Evolutionary conservation across 352 stramenopile species (phyloP).

Genomic region (Plasmopara muralis): DNA sequence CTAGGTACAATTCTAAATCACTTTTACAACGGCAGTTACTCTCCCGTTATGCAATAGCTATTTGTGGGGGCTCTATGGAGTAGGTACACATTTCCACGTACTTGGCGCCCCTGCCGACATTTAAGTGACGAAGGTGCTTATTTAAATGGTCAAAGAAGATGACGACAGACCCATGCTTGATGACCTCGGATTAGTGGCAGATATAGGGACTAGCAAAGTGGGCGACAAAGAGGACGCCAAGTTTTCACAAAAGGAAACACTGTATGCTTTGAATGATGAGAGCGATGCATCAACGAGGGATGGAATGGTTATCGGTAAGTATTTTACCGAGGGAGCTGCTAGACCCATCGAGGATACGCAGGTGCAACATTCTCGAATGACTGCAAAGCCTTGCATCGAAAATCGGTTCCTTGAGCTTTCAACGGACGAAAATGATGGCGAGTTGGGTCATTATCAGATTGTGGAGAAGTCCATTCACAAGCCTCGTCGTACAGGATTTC

Average conservation of each 20-base stretch:
- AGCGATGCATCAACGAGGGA: conserved; percentile 6
- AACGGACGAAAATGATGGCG: conserved; percentile 14
- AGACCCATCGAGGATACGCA: neutral
- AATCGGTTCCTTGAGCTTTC: conserved; percentile 24
- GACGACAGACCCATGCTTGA: conserved; percentile 6
- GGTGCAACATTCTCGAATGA: neutral
- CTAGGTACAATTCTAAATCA: neutral
- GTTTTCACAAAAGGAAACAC: neutral
- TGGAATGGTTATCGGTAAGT: neutral
- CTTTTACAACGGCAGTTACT: neutral
- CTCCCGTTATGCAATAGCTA: neutral
- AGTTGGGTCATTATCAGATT: conserved; percentile 24
- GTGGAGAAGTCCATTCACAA: conserved; percentile 74
- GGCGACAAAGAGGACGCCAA: conserved; percentile 17
- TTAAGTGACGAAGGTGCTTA: neutral
- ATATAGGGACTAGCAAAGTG: conserved; percentile 3
- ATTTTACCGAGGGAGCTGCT: neutral
- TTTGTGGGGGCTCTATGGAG: neutral
- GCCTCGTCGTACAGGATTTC: conserved; percentile 31
- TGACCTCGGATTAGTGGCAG: neutral
- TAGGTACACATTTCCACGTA: too few species aligned
- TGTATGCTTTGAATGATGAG: conserved; percentile 1
- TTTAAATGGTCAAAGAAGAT: conserved; percentile 16
- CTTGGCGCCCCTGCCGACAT: too few species aligned
- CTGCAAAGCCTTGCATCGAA: conserved; percentile 2